These are phyloP conservation scores for Laguncularia racemosa DNA, from an alignment of 345 rosid genomes.

Conservation along the genomic window DNA sequence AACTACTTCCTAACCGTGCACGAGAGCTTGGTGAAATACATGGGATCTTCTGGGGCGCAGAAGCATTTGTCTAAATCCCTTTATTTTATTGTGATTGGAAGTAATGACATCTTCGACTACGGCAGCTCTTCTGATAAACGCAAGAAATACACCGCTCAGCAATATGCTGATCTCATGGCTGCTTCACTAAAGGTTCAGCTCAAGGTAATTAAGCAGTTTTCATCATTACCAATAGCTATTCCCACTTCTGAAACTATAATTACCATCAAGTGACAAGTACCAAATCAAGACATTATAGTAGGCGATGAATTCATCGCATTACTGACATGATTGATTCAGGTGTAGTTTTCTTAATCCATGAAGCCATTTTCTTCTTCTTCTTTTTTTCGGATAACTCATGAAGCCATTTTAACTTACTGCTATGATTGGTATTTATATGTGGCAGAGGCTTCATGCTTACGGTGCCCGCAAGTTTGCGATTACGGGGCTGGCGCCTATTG, in stretches of 20 bases:
- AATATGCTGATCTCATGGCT: slow-evolving; percentile 36
- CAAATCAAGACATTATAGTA: background rate
- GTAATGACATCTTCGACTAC: slow-evolving; percentile 60
- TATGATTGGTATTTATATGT: too few species aligned
- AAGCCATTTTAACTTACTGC: too few species aligned
- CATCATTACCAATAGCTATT: background rate
- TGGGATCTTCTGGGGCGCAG: slow-evolving; percentile 29
- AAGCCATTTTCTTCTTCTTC: too few species aligned
- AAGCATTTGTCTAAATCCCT: slow-evolving; percentile 41
- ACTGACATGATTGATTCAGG: too few species aligned
- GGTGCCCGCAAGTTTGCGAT: slow-evolving; percentile 52
- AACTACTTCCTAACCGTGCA: slow-evolving; percentile 26
- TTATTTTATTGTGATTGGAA: slow-evolving; percentile 43
- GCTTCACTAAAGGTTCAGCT: slow-evolving; percentile 38
- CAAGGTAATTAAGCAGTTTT: slow-evolving; percentile 33
- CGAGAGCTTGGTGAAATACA: slow-evolving; percentile 11
- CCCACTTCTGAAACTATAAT: background rate
- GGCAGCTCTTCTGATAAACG: slow-evolving; percentile 28
- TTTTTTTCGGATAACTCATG: too few species aligned
- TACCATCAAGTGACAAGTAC: background rate
- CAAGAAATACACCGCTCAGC: slow-evolving; percentile 25
- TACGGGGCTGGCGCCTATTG: slow-evolving; percentile 38
- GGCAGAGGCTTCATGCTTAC: slow-evolving; percentile 32
- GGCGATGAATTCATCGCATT: too few species aligned
- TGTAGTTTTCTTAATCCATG: too few species aligned